Base-by-base conservation (phyloP, 2,329 filamentous ascomycete species). In the Sporothrix globosa region DNA sequence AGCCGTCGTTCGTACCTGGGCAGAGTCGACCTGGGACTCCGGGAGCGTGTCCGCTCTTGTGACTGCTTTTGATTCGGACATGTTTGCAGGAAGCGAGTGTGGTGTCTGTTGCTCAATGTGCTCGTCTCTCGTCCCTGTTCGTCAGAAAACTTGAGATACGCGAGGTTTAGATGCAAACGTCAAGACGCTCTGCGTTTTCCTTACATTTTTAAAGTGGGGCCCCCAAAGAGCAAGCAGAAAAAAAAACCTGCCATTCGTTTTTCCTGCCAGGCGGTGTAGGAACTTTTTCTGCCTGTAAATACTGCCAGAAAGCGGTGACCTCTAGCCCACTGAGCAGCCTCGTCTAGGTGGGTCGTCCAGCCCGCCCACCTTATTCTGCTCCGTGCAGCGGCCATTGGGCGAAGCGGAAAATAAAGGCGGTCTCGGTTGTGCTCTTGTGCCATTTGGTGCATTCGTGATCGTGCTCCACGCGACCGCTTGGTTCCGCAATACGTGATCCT, bases 201-300 rank as follows among this genome's bases (percentile, higher is more conserved):
- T 34, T 9, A 24, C 56, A 63, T 72, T 71, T 67, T 65, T 67
- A 39, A 61, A 39, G 70, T 72, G 70, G 68, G 54, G 48, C 68
- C 14, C 44, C 21, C 30, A 50, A 24, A 50, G 17, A 72, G 67
- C 67, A 70, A 52, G 30, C 34, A 67, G 69, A 67, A 63, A 44
- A 61, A 61, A 44, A 63, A 63, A 46, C 41, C 56, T 61, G 21
- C 34, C 39, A 50, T 14, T 71, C 27, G 69, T 65, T 69, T 73
- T 72, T 74, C 72, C 72, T 74, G 73, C 72, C 72, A 30, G 73
- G 73, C 73, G 73, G 73, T 74, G 71, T 69, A 27, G 5, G 30
- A 14, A 41, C 52, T 60, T 48, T 46, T 17, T 63, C 30, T 50
- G 68, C 56, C 58, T 7, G 13, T 30, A 44, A 52, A 69, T 58